These are phyloP conservation scores for Candida multigemmis DNA, from an alignment of 805 yeast species.

Conservation along the genomic window DNA sequence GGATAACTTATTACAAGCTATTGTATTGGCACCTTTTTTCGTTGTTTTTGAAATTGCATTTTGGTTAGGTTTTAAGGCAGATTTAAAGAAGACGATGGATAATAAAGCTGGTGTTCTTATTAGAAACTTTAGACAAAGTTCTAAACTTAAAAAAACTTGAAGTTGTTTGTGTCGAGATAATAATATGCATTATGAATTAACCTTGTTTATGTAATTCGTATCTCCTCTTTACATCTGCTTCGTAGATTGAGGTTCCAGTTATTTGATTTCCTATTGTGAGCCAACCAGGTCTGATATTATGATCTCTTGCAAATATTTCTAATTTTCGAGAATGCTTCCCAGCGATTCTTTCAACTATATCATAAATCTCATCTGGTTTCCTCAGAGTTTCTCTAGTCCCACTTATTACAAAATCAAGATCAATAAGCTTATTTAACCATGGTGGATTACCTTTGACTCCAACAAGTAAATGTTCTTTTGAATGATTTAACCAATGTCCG, in stretches of 20 bases:
- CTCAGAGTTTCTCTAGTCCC: constrained; percentile 82
- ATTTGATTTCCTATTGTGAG: constrained; percentile 78
- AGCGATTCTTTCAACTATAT: constrained; percentile 74
- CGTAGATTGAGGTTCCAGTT: constrained; percentile 48
- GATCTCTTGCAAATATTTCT: constrained; percentile 84
- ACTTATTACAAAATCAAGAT: constrained; percentile 71
- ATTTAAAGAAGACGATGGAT: constrained; percentile 42
- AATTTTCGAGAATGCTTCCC: constrained; percentile 71
- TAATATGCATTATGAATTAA: not conserved
- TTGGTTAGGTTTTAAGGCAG: constrained; percentile 50
- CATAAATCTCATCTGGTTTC: constrained; percentile 86
- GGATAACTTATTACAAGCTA: constrained; percentile 75
- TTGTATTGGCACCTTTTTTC: constrained; percentile 87
- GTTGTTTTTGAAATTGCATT: constrained; percentile 74
- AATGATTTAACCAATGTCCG: constrained; percentile 95
- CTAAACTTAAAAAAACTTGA: too few species aligned
- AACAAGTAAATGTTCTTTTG: constrained; percentile 82
- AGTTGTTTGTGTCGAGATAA: not conserved
- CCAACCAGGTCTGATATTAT: constrained; percentile 88
- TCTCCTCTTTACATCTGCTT: constrained; percentile 42
- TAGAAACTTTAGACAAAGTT: constrained; percentile 22
- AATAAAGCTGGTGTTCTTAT: constrained; percentile 32
- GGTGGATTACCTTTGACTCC: constrained; percentile 75
- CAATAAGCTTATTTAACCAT: constrained; percentile 62
- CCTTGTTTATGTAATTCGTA: constrained; percentile 13